These are phyloP conservation scores for Botrytis sinoallii DNA, from an alignment of 2,329 filamentous ascomycete species.

Conservation along the genomic window DNA sequence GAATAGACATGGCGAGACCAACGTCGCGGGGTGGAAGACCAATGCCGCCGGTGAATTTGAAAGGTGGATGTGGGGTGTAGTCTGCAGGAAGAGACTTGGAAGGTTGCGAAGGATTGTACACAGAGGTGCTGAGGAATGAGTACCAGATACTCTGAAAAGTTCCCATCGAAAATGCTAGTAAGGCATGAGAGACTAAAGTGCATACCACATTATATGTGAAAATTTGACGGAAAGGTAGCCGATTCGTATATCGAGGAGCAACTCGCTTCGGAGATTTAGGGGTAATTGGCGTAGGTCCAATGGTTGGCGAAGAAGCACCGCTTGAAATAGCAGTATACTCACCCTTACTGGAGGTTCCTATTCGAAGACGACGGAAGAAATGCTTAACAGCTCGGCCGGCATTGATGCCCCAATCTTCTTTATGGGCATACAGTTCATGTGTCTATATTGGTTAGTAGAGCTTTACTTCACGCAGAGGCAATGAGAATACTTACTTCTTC, in stretches of 20 bases:
- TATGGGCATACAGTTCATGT: constrained; percentile 38
- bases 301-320: constrained; percentile 13
- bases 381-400: constrained; percentile 27
- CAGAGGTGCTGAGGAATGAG: constrained; percentile 59
- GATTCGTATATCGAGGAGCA: constrained; percentile 33
- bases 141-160: constrained; percentile 61
- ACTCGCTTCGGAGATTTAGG: constrained; percentile 30
- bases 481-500: constrained; percentile 31
- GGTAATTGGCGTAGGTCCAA: constrained; percentile 17
- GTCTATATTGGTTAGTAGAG: constrained; percentile 34
- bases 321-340: constrained; percentile 19
- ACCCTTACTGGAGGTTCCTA: not conserved
- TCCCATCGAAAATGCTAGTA: constrained; percentile 58
- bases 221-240: constrained; percentile 48
- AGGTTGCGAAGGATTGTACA: constrained; percentile 39
- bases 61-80: constrained; percentile 38
- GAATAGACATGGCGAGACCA: constrained; percentile 73
- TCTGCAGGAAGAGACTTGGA: constrained; percentile 45
- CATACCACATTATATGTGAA: constrained; percentile 45
- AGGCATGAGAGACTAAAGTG: constrained; percentile 47
- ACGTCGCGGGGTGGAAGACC: constrained; percentile 69
- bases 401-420: constrained; percentile 34
- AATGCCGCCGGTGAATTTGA: constrained; percentile 63
- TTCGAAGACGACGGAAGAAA: constrained; percentile 22
- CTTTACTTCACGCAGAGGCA: constrained; percentile 13